These are phyloP conservation scores for Pistacia atlantica DNA, from an alignment of 345 rosid genomes.

Conservation along the genomic window DNA sequence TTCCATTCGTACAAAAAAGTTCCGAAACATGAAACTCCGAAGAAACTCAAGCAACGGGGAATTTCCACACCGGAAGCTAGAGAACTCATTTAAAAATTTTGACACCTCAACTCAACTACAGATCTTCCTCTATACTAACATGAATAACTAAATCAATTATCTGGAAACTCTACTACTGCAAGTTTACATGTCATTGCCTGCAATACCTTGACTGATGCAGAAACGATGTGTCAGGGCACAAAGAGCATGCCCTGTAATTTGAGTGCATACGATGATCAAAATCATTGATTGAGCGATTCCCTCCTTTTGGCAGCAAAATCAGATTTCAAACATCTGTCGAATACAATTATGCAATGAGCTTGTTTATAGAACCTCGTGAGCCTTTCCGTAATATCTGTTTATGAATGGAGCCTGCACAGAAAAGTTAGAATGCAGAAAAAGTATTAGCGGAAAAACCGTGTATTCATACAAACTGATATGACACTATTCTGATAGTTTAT, in stretches of 20 bases:
- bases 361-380: slow-evolving; percentile 67
- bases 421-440: slow-evolving; percentile 1
- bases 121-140: slow-evolving; percentile 14
- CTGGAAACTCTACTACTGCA: slow-evolving; percentile 13
- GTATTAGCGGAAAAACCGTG: not conserved
- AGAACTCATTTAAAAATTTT: slow-evolving; percentile 1
- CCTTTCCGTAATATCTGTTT: slow-evolving; percentile 91
- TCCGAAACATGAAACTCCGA: not conserved
- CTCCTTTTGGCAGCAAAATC: slow-evolving; percentile 5
- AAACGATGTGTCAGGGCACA: slow-evolving; percentile 4
- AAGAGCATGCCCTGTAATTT: not conserved
- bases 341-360: not conserved
- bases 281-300: not conserved
- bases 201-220: slow-evolving; percentile 14
- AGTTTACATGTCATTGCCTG: slow-evolving; percentile 12
- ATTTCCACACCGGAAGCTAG: slow-evolving; percentile 10
- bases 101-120: slow-evolving; percentile 11
- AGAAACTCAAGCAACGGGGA: not conserved
- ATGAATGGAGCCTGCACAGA: slow-evolving; percentile 71
- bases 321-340: not conserved
- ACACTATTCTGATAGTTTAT: too few species aligned
- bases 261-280: not conserved
- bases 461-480: too few species aligned
- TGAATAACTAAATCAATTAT: not conserved
- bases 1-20: not conserved